A percentile compares a stretch with the other conserved stretches of the same genome.
These are phyloP conservation scores for Pestalotiopsis sp. DNA, from an alignment of 2,329 filamentous ascomycete species.

Conservation along the genomic window DNA sequence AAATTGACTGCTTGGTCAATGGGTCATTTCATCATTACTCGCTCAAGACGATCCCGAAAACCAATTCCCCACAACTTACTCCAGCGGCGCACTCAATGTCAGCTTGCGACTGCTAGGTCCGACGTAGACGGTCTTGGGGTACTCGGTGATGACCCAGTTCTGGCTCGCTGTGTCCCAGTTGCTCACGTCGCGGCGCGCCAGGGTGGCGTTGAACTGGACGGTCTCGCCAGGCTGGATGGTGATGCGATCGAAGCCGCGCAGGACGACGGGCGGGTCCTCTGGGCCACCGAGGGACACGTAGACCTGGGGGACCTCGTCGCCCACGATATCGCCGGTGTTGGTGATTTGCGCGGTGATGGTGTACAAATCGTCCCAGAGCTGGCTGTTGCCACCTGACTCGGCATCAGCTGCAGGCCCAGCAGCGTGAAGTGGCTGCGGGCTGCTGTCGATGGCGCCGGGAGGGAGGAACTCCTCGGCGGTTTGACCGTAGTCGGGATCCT, in stretches of 20 bases:
- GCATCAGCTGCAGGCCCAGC: constrained; percentile 43
- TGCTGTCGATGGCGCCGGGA: constrained; percentile 55
- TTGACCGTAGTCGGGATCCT: constrained; percentile 62
- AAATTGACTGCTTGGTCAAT: not conserved
- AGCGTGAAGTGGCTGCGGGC: constrained; percentile 56
- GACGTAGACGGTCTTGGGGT: constrained; percentile 57
- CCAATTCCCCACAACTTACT: constrained; percentile 16
- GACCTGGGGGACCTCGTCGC: constrained; percentile 76
- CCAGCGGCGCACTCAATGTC: constrained; percentile 40
- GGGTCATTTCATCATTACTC: not conserved
- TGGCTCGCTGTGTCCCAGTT: constrained; percentile 83
- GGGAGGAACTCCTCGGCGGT: constrained; percentile 64
- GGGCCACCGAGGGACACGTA: constrained; percentile 83
- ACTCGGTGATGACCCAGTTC: constrained; percentile 73
- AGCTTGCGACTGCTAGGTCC: constrained; percentile 59
- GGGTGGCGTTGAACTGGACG: constrained; percentile 65
- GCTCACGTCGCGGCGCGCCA: constrained; percentile 81
- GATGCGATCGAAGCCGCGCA: constrained; percentile 83
- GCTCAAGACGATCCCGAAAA: not conserved
- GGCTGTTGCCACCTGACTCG: constrained; percentile 65
- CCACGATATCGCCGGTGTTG: constrained; percentile 68
- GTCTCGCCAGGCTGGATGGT: constrained; percentile 71
- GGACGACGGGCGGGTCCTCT: constrained; percentile 65
- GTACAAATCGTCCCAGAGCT: constrained; percentile 71
- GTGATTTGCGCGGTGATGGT: constrained; percentile 68